These are phyloP conservation scores for Coccomyxa sp. DNA, from an alignment of 139 green algal species.

Conservation along the genomic window DNA sequence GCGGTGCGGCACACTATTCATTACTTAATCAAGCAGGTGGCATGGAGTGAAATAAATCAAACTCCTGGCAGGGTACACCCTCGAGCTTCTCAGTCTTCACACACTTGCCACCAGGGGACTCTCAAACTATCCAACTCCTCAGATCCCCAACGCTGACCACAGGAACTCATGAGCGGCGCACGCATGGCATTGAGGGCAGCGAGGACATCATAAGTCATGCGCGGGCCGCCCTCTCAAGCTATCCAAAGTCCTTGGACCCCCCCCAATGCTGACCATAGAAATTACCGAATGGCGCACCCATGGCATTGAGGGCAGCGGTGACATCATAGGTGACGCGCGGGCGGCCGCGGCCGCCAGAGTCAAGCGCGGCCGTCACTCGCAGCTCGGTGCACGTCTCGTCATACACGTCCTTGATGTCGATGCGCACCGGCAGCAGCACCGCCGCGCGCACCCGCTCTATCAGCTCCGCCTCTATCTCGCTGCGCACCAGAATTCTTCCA, in stretches of 20 bases:
- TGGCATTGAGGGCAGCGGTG: conserved; percentile 46
- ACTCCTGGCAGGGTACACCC: too few species aligned
- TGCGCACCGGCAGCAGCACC: conserved; percentile 43
- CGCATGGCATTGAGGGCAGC: conserved; percentile 36
- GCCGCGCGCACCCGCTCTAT: conserved; percentile 29
- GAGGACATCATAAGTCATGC: conserved; percentile 66
- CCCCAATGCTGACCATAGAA: too few species aligned
- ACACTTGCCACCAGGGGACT: too few species aligned
- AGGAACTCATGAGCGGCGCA: too few species aligned
- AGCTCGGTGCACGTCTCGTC: conserved; percentile 49
- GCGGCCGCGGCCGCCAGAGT: conserved; percentile 55
- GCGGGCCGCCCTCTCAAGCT: conserved; percentile 35
- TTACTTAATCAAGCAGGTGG: too few species aligned
- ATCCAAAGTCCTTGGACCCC: too few species aligned
- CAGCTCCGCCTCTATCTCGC: conserved; percentile 36
- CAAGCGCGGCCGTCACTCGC: conserved; percentile 46
- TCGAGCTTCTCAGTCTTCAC: too few species aligned
- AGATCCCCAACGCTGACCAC: too few species aligned
- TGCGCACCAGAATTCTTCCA: background rate
- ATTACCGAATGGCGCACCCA: background rate
- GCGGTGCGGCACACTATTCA: too few species aligned
- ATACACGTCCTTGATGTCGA: conserved; percentile 35
- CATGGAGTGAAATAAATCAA: too few species aligned
- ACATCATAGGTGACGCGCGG: conserved; percentile 68
- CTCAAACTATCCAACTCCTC: too few species aligned